A percentile compares a stretch with the other conserved stretches of the same genome.
Conservation (phyloP, 2,329 filamentous ascomycete species). For the Hypoxylon sp. region DNA sequence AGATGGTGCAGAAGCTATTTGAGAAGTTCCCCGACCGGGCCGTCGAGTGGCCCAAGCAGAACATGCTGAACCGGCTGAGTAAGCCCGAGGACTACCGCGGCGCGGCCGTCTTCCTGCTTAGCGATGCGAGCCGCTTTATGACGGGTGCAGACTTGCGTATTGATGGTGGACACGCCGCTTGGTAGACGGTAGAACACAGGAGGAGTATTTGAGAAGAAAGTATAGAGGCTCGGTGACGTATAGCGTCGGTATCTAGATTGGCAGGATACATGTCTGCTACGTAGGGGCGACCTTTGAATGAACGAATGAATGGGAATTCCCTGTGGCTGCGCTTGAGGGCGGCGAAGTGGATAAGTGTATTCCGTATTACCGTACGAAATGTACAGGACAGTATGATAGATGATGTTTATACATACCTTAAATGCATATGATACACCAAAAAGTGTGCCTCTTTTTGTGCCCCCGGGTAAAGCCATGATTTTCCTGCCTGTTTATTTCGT, state of each 20-base stretch:
- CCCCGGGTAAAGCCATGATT: background rate
- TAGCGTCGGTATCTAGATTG: constrained; percentile 20
- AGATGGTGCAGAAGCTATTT: constrained; percentile 88
- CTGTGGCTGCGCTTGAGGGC: constrained; percentile 11
- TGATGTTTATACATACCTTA: constrained; percentile 41
- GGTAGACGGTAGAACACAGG: constrained; percentile 57
- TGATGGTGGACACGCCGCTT: constrained; percentile 78
- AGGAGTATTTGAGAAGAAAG: constrained; percentile 18
- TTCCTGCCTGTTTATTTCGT: background rate
- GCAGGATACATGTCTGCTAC: constrained; percentile 17
- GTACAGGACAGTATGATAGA: constrained; percentile 34
- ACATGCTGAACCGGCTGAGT: constrained; percentile 83
- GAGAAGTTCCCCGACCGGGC: constrained; percentile 78
- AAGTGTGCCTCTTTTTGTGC: background rate
- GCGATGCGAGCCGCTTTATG: constrained; percentile 79
- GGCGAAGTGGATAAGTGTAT: constrained; percentile 24
- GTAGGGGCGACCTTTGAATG: constrained; percentile 18
- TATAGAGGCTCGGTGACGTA: constrained; percentile 2
- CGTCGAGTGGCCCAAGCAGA: constrained; percentile 82
- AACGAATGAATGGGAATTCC: constrained; percentile 2
- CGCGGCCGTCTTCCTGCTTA: constrained; percentile 77
- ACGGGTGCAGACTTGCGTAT: constrained; percentile 78
- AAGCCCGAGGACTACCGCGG: constrained; percentile 79
- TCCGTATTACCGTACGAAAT: constrained; percentile 10
- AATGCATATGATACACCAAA: constrained; percentile 36